phyloP scores from a whole-genome alignment of 2,329 filamentous ascomycete species.

The Fusarium sp. region DNA sequence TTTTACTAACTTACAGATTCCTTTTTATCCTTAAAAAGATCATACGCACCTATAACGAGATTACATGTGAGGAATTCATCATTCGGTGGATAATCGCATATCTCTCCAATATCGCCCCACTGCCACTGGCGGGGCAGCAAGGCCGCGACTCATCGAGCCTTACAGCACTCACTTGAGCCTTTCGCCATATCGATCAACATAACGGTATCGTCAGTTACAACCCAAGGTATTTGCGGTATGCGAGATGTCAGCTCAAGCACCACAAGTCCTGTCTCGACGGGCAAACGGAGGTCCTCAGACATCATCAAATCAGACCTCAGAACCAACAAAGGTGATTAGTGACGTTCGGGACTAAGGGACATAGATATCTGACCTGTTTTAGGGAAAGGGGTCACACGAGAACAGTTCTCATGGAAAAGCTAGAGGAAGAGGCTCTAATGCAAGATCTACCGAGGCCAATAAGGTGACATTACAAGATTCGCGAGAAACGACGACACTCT shows the following conservation, averaged over 20 bases:
- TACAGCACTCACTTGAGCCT: slow-evolving; percentile 30
- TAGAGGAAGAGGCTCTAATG: slow-evolving; percentile 45
- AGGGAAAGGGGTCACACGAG: slow-evolving; percentile 43
- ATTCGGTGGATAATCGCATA: slow-evolving; percentile 48
- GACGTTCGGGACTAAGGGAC: slow-evolving; percentile 11
- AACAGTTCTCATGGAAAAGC: slow-evolving; percentile 38
- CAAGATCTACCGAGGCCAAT: slow-evolving; percentile 45
- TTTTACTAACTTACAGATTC: not conserved
- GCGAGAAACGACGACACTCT: slow-evolving; percentile 3
- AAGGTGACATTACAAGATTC: slow-evolving; percentile 43
- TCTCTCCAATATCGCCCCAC: slow-evolving; percentile 42
- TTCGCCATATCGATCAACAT: slow-evolving; percentile 27
- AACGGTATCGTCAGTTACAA: slow-evolving; percentile 28
- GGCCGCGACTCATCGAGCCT: slow-evolving; percentile 47
- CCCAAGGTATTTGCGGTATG: slow-evolving; percentile 44
- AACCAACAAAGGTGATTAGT: slow-evolving; percentile 47
- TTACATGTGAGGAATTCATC: slow-evolving; percentile 32
- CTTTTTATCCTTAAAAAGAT: not conserved
- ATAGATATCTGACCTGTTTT: slow-evolving; percentile 38
- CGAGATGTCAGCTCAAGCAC: slow-evolving; percentile 53
- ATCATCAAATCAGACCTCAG: slow-evolving; percentile 43
- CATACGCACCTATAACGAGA: not conserved
- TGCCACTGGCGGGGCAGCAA: slow-evolving; percentile 44
- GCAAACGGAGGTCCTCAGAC: slow-evolving; percentile 48
- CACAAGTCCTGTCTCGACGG: slow-evolving; percentile 53